Percentiles rank a stretch among this genome's conserved stretches.
Evolutionary conservation across 208 protist genomes (phyloP).

Genomic region (Leishmania tropica): DNA sequence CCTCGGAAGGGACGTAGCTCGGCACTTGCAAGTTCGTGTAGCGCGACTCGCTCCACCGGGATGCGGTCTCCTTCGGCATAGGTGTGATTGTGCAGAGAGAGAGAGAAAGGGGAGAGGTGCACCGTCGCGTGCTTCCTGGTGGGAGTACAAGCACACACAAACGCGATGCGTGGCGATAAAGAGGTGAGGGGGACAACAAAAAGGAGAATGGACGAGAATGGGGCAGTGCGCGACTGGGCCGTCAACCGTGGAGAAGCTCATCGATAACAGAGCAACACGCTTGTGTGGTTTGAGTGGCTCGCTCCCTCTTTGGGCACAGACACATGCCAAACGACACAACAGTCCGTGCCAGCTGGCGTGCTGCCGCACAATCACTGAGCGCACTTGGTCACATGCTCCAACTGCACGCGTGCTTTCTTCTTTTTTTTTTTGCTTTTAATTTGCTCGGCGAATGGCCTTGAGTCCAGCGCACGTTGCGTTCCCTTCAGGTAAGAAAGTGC

Average conservation of each 20-base stretch:
- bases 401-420: background rate
- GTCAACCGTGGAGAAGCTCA: background rate
- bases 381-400: background rate
- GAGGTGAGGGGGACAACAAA: background rate
- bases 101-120: background rate
- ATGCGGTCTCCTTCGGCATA: slow-evolving; percentile 42
- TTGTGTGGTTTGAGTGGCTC: background rate
- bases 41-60: slow-evolving; percentile 78
- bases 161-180: background rate
- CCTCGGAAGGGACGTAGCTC: slow-evolving; percentile 87
- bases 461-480: too few relatives aligned
- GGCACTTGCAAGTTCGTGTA: slow-evolving; percentile 86
- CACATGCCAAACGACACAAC: background rate
- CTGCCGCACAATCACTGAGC: background rate
- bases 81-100: background rate
- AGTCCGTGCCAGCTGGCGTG: background rate
- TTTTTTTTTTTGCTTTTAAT: too few relatives aligned
- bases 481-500: background rate
- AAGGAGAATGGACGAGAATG: background rate
- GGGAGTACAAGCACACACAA: background rate
- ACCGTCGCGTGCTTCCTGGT: background rate
- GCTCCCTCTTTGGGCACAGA: background rate
- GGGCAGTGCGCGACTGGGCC: background rate
- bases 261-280: background rate
- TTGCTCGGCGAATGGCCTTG: too few relatives aligned